Base-by-base conservation (phyloP, 164 flowering plant species). In the Chloranthus sessilifolius region DNA sequence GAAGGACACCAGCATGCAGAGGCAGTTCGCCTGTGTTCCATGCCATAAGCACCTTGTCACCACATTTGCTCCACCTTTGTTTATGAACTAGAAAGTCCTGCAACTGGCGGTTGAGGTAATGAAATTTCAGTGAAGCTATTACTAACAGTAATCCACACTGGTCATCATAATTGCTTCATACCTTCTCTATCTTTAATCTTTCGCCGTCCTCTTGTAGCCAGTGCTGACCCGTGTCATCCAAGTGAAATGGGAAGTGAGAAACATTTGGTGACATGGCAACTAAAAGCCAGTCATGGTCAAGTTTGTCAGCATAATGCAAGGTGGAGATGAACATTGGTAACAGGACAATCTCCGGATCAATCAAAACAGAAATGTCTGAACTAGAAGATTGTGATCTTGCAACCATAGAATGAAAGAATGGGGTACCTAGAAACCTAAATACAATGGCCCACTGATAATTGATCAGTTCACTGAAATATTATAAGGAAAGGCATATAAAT, bases 321-420 rank as follows among this genome's bases (percentile, higher is more conserved):
- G 81, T 66, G 56, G 85, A 68, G 54, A 86, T 47, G 54, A 88
- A 79, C 57, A 81, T 78, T 12, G 89, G 77, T 37, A 84, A 59
- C 26, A 92, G 81, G 62, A 86, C 43, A 14, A 74, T 73, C 56
- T 81, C 82, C 0, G 95, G 80, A 59, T 86, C 79, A 16, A 86
- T 56, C 39, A 88, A 48, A 47, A 81, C 86, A 61, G 76, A 72
- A 39, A 92, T 67, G 58, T 88, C 85, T 9, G 95, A 75, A 15
- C 47, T 33, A 37, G 80, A 86, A 55, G 74, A 70, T 47, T 45
- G 73, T 39, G 95, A 54, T 59, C 90, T 75, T 38, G 84, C 82
- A 38, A 92, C 68, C 91, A 92, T 92, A 53, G 95, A 86, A 75
- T 92, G 95, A 43, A 84, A 86, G 56, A 81, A 92, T n/a, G 99